Conservation (phyloP, 805 yeast genomes). For the Ogataea salicorniae region DNA sequence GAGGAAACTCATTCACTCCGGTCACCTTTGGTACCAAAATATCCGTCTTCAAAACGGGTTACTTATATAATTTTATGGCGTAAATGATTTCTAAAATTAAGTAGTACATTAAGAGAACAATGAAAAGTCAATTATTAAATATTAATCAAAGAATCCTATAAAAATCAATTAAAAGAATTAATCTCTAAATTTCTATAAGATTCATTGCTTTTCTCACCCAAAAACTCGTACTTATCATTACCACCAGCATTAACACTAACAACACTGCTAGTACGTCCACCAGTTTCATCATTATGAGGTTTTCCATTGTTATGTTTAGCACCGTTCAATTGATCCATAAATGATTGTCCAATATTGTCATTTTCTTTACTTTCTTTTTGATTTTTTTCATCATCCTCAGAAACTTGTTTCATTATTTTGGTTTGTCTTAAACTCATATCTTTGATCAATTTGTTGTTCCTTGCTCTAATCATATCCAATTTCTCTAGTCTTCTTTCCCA, state of each 20-base stretch:
- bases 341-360: conserved; percentile 3
- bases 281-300: neutral
- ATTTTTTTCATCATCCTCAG: neutral
- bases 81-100: no score
- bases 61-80: no score
- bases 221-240: conserved; percentile 6
- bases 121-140: no score
- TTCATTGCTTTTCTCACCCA: conserved; percentile 12
- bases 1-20: no score
- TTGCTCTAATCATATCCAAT: conserved; percentile 27
- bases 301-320: neutral
- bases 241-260: neutral
- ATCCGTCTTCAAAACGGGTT: no score
- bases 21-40: no score
- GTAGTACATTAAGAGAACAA: no score
- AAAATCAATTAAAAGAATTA: conserved; percentile 25
- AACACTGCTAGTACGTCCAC: neutral
- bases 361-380: neutral
- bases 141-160: no score
- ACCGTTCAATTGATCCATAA: conserved; percentile 8
- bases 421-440: neutral
- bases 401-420: neutral
- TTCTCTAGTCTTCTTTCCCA: conserved; percentile 69
- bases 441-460: conserved; percentile 6
- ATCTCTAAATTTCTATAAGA: conserved; percentile 27